phyloP scores from a whole-genome alignment of 345 rosid species.

The Ceriops decandra region DNA sequence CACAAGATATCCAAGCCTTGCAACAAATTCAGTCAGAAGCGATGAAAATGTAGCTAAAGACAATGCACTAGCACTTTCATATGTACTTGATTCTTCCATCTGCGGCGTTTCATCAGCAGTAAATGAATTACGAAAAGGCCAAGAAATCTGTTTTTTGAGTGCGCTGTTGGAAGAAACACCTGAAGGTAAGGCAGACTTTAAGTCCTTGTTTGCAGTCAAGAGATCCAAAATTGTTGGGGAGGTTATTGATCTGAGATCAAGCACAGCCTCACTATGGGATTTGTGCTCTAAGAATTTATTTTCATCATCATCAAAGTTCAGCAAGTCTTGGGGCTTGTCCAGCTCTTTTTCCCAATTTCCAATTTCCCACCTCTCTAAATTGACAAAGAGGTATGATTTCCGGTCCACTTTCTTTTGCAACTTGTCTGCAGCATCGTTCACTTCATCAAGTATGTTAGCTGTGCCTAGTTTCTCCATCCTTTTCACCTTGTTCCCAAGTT shows the following conservation, averaged over 20 bases:
- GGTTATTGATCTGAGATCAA: constrained; percentile 44
- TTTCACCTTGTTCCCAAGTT: constrained; percentile 69
- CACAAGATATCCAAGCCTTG: constrained; percentile 71
- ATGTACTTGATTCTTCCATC: constrained; percentile 57
- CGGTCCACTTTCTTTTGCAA: constrained; percentile 70
- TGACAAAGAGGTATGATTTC: constrained; percentile 79
- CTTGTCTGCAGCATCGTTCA: constrained; percentile 73
- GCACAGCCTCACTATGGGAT: constrained; percentile 74
- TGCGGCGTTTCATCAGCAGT: constrained; percentile 24
- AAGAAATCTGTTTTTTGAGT: constrained; percentile 53
- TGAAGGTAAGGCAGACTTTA: constrained; percentile 15
- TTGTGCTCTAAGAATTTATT: constrained; percentile 43
- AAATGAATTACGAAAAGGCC: constrained; percentile 45
- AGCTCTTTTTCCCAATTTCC: constrained; percentile 47
- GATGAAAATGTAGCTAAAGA: constrained; percentile 89
- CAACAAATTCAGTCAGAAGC: constrained; percentile 79
- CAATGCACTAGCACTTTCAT: constrained; percentile 83
- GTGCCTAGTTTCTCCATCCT: constrained; percentile 78
- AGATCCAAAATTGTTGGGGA: constrained; percentile 27
- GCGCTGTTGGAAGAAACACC: constrained; percentile 23
- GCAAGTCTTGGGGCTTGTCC: constrained; percentile 46
- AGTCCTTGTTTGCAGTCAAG: constrained; percentile 1
- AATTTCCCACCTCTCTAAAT: constrained; percentile 84
- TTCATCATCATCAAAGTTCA: constrained; percentile 45
- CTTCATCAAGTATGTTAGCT: constrained; percentile 56